Percentiles rank a stretch among this genome's conserved stretches.
phyloP scores from a whole-genome alignment of 345 rosid species.

The Nephelium lappaceum region DNA sequence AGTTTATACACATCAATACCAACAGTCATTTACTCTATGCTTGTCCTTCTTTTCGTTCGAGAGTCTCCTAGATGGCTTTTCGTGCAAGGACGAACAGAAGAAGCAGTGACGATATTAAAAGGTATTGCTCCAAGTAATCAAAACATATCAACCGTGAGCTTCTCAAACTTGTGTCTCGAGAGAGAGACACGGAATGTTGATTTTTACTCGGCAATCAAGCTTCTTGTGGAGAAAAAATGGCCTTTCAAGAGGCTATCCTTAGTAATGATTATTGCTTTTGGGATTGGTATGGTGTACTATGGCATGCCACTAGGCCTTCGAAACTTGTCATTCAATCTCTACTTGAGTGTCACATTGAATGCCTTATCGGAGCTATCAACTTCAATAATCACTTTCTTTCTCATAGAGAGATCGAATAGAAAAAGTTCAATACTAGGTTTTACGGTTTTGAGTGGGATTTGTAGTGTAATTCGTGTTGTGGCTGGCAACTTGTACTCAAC shows the following conservation, averaged over 20 bases:
- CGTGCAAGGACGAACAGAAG: conserved; percentile 49
- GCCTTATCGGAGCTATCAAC: conserved; percentile 72
- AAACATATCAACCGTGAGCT: background rate
- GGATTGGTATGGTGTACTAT: conserved; percentile 66
- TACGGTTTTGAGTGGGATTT: conserved; percentile 45
- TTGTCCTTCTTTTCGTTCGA: conserved; percentile 35
- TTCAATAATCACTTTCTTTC: no score
- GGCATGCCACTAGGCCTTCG: conserved; percentile 73
- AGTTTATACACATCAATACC: conserved; percentile 56
- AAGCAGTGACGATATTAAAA: conserved; percentile 54
- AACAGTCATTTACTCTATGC: conserved; percentile 31
- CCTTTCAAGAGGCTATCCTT: conserved; percentile 43
- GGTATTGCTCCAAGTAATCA: conserved; percentile 34
- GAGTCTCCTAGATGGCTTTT: conserved; percentile 69
- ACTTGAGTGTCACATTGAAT: conserved; percentile 58
- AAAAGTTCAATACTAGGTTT: conserved; percentile 42
- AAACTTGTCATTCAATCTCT: conserved; percentile 56
- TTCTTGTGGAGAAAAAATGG: conserved; percentile 50
- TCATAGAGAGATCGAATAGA: conserved; percentile 46
- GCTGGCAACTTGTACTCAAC: conserved; percentile 18
- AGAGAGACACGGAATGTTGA: conserved; percentile 35
- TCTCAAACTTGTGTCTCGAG: conserved; percentile 31
- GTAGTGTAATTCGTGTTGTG: conserved; percentile 43
- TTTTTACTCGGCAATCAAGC: conserved; percentile 47
- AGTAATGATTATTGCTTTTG: conserved; percentile 49